A percentile compares a stretch with the other conserved stretches of the same genome.
Conservation (phyloP, 352 stramenopile genomes). For the Phytopythium delawarense region DNA sequence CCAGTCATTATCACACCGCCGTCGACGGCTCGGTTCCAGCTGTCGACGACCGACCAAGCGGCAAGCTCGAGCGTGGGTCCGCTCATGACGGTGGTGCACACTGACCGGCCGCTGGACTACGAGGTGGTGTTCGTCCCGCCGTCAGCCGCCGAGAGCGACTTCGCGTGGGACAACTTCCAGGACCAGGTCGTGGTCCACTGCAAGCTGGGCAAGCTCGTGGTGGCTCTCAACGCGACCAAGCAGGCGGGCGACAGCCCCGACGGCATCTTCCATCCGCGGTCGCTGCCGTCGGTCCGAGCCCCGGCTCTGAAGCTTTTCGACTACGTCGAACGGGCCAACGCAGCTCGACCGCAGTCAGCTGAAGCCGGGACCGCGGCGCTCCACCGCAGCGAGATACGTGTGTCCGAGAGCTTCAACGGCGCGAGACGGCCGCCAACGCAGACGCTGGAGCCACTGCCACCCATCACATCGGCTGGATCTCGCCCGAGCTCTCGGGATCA, state of each 20-base stretch:
- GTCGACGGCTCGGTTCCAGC: constrained; percentile 40
- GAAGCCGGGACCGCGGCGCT: background rate
- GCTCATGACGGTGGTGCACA: constrained; percentile 25
- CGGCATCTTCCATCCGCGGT: constrained; percentile 16
- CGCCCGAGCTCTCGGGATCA: constrained; percentile 4
- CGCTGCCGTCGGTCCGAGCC: constrained; percentile 31
- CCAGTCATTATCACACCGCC: constrained; percentile 49
- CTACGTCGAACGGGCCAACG: constrained; percentile 31
- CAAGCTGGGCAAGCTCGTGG: constrained; percentile 37
- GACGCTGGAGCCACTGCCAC: constrained; percentile 10
- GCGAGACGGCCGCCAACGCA: constrained; percentile 17
- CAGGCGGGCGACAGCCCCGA: background rate
- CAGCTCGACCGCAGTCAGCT: background rate
- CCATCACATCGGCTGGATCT: constrained; percentile 10
- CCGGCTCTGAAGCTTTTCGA: constrained; percentile 55
- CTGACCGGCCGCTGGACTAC: constrained; percentile 15
- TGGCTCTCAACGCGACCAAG: constrained; percentile 27
- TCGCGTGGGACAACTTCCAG: constrained; percentile 56
- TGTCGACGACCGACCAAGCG: constrained; percentile 7
- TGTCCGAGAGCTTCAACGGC: constrained; percentile 35
- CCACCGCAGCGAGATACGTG: constrained; percentile 1
- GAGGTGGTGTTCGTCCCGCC: constrained; percentile 39
- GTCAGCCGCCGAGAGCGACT: constrained; percentile 35
- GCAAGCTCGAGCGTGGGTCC: background rate
- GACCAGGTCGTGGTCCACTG: constrained; percentile 63